Conservation (phyloP, 176 grass and related monocot genomes). For the Urochloa ruziziensis region DNA sequence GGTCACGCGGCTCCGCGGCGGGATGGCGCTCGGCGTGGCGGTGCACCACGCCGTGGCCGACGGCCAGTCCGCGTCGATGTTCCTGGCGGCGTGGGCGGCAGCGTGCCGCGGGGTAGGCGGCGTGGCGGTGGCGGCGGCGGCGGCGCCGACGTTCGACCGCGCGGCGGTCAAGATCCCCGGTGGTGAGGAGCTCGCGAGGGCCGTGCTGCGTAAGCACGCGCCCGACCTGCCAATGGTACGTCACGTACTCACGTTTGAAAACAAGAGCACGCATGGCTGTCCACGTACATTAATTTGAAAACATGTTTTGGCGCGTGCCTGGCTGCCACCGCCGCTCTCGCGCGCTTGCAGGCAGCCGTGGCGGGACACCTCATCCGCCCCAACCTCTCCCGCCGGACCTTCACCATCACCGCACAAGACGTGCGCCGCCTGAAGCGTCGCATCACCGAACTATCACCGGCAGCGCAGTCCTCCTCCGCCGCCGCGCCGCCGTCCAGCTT, state of each 20-base stretch:
- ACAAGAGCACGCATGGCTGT: no score
- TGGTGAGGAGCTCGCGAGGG: conserved; percentile 18
- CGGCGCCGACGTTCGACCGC: conserved; percentile 6
- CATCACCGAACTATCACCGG: neutral
- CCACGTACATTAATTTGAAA: no score
- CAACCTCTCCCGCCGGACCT: conserved; percentile 28
- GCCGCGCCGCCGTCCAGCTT: conserved; percentile 24
- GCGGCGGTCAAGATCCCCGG: neutral
- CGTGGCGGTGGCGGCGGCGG: rapidly evolving
- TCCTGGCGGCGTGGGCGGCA: neutral
- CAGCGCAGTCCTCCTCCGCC: rapidly evolving
- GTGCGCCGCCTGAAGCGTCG: conserved; percentile 41
- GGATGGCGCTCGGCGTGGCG: conserved; percentile 30
- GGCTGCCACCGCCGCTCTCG: no score
- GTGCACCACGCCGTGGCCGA: conserved; percentile 26
- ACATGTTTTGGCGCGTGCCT: no score
- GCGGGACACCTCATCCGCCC: neutral
- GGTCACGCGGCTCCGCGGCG: conserved; percentile 24
- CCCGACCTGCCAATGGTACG: conserved; percentile 17
- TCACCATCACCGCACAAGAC: neutral
- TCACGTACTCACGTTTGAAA: no score
- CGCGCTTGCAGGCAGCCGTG: neutral
- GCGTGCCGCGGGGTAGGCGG: neutral
- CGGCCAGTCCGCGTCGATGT: conserved; percentile 29
- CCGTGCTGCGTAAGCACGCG: neutral